phyloP scores from a whole-genome alignment of 2,329 filamentous ascomycete species.

The Botrytis porri region DNA sequence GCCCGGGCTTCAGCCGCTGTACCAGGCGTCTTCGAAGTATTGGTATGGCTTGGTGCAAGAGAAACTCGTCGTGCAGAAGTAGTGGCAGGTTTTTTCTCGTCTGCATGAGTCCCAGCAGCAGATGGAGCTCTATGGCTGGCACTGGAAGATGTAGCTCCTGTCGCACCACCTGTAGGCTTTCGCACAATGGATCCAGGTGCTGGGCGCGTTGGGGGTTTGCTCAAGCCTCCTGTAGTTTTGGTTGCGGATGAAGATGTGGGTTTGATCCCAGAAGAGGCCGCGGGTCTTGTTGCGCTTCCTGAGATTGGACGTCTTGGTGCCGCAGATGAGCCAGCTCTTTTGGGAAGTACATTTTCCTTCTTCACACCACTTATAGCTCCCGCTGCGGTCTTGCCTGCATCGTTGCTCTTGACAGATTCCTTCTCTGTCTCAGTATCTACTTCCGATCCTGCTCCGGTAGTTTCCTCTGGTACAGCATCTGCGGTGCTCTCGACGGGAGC shows the following conservation, averaged over 20 bases:
- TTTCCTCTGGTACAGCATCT: constrained; percentile 28
- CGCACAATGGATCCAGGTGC: constrained; percentile 30
- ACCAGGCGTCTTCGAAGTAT: constrained; percentile 31
- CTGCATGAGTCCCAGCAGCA: constrained; percentile 35
- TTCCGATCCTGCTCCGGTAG: constrained; percentile 31
- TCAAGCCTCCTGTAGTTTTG: constrained; percentile 34
- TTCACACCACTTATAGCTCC: constrained; percentile 33
- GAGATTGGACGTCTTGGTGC: constrained; percentile 31
- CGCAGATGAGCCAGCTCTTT: constrained; percentile 27
- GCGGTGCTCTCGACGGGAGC: constrained; percentile 5
- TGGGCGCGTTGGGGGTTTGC: constrained; percentile 38
- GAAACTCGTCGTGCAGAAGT: constrained; percentile 35
- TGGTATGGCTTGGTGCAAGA: constrained; percentile 31
- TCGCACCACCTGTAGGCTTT: constrained; percentile 36
- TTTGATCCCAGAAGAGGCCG: constrained; percentile 31
- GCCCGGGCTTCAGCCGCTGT: constrained; percentile 35
- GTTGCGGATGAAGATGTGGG: constrained; percentile 32
- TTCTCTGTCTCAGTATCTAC: constrained; percentile 34
- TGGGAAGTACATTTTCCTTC: constrained; percentile 37
- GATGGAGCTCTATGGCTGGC: constrained; percentile 34
- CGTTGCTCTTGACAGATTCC: constrained; percentile 32
- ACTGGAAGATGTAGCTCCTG: constrained; percentile 34
- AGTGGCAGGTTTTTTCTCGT: constrained; percentile 35
- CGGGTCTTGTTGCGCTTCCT: constrained; percentile 21
- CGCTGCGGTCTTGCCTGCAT: constrained; percentile 31